These are phyloP conservation scores for Ajuga chamaepitys DNA, from an alignment of 257 asterid species.

Conservation along the genomic window DNA sequence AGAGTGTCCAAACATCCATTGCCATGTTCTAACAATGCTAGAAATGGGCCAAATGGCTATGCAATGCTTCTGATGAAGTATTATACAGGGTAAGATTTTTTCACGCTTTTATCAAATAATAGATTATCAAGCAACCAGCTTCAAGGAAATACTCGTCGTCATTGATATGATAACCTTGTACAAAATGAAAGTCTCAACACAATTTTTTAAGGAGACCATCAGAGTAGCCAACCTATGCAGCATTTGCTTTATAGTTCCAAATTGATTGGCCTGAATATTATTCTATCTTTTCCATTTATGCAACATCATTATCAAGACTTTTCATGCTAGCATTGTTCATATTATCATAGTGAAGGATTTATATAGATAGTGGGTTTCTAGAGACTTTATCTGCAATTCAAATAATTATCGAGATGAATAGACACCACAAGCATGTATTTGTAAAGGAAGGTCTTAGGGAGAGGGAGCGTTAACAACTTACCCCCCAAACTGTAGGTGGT, in stretches of 20 bases:
- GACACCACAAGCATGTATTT: not conserved
- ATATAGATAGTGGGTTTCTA: not conserved
- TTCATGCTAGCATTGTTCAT: not conserved
- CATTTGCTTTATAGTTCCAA: not conserved
- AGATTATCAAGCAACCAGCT: not conserved
- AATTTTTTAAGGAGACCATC: not conserved
- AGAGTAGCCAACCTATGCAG: not conserved
- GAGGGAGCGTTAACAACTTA: constrained; percentile 32
- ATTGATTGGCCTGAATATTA: not conserved
- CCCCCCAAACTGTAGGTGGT: constrained; percentile 97
- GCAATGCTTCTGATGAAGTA: not conserved
- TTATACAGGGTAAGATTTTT: not conserved
- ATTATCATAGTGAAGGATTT: not conserved
- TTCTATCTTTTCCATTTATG: not conserved
- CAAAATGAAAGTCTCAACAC: not conserved
- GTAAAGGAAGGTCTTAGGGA: not conserved
- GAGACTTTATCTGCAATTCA: not conserved
- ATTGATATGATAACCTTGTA: not conserved
- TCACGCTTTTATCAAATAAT: not conserved
- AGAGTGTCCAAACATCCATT: not conserved
- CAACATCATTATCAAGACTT: not conserved
- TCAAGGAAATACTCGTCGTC: not conserved
- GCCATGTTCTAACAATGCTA: not conserved
- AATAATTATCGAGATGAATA: not conserved
- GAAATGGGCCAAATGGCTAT: not conserved